These are phyloP conservation scores for Scheffersomyces coipomensis DNA, from an alignment of 805 yeast species.

Conservation along the genomic window DNA sequence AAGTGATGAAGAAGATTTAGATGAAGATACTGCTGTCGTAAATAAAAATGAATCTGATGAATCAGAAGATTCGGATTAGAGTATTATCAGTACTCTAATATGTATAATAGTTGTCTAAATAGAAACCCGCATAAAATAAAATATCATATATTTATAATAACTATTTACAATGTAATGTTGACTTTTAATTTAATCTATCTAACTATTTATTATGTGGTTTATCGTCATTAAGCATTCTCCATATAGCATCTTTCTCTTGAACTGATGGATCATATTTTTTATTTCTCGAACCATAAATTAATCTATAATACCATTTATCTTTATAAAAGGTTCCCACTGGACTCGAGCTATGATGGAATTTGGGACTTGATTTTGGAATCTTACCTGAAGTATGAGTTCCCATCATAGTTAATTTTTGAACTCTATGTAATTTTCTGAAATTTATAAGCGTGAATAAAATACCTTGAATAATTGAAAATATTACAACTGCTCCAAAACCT, in stretches of 20 bases:
- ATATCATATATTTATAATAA: too few relatives aligned
- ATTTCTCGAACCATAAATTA: slow-evolving; percentile 26
- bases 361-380: background rate
- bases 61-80: slow-evolving; percentile 9
- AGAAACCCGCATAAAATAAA: too few relatives aligned
- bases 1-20: slow-evolving; percentile 16
- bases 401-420: slow-evolving; percentile 68
- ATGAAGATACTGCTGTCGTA: slow-evolving; percentile 21
- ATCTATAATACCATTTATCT: slow-evolving; percentile 16
- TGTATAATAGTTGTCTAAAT: too few relatives aligned
- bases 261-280: slow-evolving; percentile 32
- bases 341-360: slow-evolving; percentile 5
- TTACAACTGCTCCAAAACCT: slow-evolving; percentile 63
- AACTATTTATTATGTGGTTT: too few relatives aligned
- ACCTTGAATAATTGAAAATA: slow-evolving; percentile 53
- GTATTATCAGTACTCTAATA: too few relatives aligned
- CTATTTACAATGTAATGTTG: too few relatives aligned
- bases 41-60: slow-evolving; percentile 23
- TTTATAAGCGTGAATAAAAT: slow-evolving; percentile 52
- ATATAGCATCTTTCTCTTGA: slow-evolving; percentile 36
- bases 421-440: slow-evolving; percentile 55
- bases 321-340: slow-evolving; percentile 8
- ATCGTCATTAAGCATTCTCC: slow-evolving; percentile 43
- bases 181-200: slow-evolving; percentile 5
- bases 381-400: slow-evolving; percentile 9